Conservation (phyloP, 2,329 filamentous ascomycete species). For the Mycosphaerelloides madeirae region DNA sequence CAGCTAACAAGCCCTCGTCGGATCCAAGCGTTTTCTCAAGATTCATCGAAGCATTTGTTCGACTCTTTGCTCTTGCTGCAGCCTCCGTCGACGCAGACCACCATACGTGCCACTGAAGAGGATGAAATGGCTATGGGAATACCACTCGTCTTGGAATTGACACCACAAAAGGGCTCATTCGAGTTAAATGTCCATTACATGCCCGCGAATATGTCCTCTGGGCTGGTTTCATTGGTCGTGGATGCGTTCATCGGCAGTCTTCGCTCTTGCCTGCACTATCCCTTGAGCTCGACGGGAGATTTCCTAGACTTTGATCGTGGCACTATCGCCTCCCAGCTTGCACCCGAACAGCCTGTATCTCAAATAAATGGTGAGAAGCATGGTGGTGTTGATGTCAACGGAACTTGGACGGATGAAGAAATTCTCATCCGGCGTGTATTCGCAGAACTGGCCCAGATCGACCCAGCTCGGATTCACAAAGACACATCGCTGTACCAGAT, state of each 20-base stretch:
- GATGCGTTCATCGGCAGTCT: conserved; percentile 30
- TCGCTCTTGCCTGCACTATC: conserved; percentile 24
- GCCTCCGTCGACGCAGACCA: conserved; percentile 46
- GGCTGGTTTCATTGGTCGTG: conserved; percentile 16
- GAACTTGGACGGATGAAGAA: conserved; percentile 51
- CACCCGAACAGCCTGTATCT: background rate
- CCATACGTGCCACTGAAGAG: conserved; percentile 52
- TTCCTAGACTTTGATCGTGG: conserved; percentile 15
- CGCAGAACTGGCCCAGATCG: conserved; percentile 53
- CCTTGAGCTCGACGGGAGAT: conserved; percentile 23
- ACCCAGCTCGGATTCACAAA: conserved; percentile 49
- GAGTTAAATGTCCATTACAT: conserved; percentile 48
- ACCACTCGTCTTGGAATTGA: conserved; percentile 71
- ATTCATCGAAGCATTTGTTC: conserved; percentile 58
- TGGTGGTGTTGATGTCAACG: background rate
- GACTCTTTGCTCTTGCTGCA: conserved; percentile 79
- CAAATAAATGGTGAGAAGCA: background rate
- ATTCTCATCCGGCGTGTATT: conserved; percentile 52
- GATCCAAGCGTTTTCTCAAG: conserved; percentile 53
- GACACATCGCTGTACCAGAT: conserved; percentile 75
- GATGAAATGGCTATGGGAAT: conserved; percentile 61
- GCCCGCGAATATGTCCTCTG: conserved; percentile 58
- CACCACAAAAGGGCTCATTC: conserved; percentile 51
- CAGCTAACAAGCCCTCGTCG: conserved; percentile 72
- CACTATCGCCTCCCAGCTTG: conserved; percentile 15